These are phyloP conservation scores for Daphne laureola DNA, from an alignment of 441 rosid species.

Conservation along the genomic window DNA sequence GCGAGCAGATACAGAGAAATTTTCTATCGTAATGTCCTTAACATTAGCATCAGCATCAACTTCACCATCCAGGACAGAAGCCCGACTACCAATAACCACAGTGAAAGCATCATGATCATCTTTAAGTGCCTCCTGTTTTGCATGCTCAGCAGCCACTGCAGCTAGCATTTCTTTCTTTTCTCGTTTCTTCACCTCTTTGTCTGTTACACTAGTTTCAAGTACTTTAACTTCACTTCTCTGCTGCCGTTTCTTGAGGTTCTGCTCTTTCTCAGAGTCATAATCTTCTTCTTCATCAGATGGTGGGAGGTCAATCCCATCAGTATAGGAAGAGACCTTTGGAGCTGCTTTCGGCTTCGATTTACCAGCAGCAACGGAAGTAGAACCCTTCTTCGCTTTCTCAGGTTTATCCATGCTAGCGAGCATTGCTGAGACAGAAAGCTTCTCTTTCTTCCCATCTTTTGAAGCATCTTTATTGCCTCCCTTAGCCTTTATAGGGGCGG, in stretches of 20 bases:
- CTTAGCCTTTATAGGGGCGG: conserved; percentile 29
- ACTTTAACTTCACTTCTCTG: conserved; percentile 38
- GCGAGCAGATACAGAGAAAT: conserved; percentile 83
- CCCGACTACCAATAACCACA: conserved; percentile 76
- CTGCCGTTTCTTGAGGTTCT: conserved; percentile 29
- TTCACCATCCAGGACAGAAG: conserved; percentile 78
- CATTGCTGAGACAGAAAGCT: conserved; percentile 68
- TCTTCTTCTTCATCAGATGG: conserved; percentile 63
- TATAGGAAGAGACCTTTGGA: conserved; percentile 43
- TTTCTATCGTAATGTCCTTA: conserved; percentile 65
- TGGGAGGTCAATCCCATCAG: conserved; percentile 74
- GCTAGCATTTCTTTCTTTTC: conserved; percentile 62
- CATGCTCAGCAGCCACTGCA: conserved; percentile 42
- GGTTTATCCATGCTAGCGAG: conserved; percentile 81
- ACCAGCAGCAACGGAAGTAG: conserved; percentile 26
- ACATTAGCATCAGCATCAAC: conserved; percentile 84
- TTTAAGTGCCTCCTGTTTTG: conserved; percentile 68
- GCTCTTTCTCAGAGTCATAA: conserved; percentile 29
- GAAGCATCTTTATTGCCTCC: conserved; percentile 40
- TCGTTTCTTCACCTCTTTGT: conserved; percentile 73
- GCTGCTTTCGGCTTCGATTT: conserved; percentile 42
- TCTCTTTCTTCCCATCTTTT: conserved; percentile 52
- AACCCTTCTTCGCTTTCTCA: conserved; percentile 62
- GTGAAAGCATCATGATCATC: conserved; percentile 90
- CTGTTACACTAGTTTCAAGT: conserved; percentile 51